Base-by-base conservation (phyloP, 2,329 filamentous ascomycete genomes). In the Ambrosiella beaveri region DNA sequence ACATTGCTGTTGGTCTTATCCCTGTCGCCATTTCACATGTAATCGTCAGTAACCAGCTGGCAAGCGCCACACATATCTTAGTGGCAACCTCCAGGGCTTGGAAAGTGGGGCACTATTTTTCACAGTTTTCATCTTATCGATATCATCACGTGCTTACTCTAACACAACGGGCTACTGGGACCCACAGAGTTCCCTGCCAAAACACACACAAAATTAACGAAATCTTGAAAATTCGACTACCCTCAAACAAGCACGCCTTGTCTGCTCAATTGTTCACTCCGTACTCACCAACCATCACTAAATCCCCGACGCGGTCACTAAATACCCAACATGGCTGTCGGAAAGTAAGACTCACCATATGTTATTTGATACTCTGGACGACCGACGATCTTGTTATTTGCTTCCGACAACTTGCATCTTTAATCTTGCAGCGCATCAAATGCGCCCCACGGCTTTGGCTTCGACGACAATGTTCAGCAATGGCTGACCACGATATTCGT, bases 241-340 rank as follows among this genome's bases (percentile, higher is more conserved):
- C 57, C 57, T 61, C 59, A 59, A 61, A 57, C 57, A 54, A 56
- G 57, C 57, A 59, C 57, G 41, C 52, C 57, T 49, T 49, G 38
- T 50, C 57, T 56, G 47, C 39, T 47, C 58, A 59, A 61, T 59
- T 61, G 57, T 59, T 59, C 56, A 55, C 56, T 53, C 56, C 56
- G 59, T 58, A 57, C 57, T 57, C 53, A 56, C 59, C 62, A 63
- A 71, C 66, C 65, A 72, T 69, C 67, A 69, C 69, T 68, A 68
- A 69, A 69, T 71, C 71, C 67, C 67, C 66, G 65, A 67, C 67
- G 68, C 69, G 69, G 73, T 68, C 70, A 70, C 68, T 69, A 71
- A 70, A 52, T 73, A 73, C 71, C 75, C 75, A 78, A 71, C 70
- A 79, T 79, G 76, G 76, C 76, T 71, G 76, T 79, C 74, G 76